A percentile compares a stretch with the other conserved stretches of the same genome.
Evolutionary conservation across 495 filamentous ascomycete genomes (phyloP).

Genomic region (Schizothecium vesticola): DNA sequence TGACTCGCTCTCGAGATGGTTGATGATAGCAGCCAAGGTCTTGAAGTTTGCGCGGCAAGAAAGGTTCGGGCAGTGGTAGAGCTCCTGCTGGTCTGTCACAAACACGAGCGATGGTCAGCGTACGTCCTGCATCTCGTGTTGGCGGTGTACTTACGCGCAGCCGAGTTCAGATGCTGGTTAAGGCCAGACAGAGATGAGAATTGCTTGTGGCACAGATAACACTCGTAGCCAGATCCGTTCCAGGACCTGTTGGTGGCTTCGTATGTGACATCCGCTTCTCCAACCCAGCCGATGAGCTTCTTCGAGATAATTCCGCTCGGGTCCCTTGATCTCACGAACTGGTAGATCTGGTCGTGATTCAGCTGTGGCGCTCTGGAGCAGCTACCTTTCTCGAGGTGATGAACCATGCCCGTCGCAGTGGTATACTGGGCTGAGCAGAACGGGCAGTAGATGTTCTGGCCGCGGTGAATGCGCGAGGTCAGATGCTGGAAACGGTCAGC

Average conservation of each 20-base stretch:
- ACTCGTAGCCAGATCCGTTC: conserved; percentile 27
- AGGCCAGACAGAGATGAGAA: conserved; percentile 15
- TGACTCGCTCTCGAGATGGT: conserved; percentile 51
- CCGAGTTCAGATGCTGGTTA: conserved; percentile 33
- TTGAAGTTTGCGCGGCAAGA: conserved; percentile 43
- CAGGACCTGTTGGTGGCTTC: conserved; percentile 18
- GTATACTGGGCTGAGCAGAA: conserved; percentile 25
- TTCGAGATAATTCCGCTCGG: conserved; percentile 29
- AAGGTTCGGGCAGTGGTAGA: conserved; percentile 51
- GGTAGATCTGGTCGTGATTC: conserved; percentile 29
- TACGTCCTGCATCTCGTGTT: neutral
- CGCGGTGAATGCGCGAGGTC: conserved; percentile 26
- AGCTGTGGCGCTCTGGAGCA: conserved; percentile 18
- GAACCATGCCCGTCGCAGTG: conserved; percentile 28
- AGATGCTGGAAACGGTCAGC: conserved; percentile 22
- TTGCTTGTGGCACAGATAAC: conserved; percentile 27
- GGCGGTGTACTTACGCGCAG: conserved; percentile 25
- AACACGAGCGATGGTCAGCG: neutral
- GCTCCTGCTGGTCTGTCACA: conserved; percentile 34
- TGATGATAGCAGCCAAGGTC: conserved; percentile 45
- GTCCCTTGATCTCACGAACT: conserved; percentile 27
- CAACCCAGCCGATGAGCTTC: conserved; percentile 28
- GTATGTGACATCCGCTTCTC: conserved; percentile 6
- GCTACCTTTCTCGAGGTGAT: conserved; percentile 28
- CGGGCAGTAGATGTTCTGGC: conserved; percentile 22